phyloP scores from a whole-genome alignment of 768 basidiomycete genomes.

The Filobasidium wieringae region DNA sequence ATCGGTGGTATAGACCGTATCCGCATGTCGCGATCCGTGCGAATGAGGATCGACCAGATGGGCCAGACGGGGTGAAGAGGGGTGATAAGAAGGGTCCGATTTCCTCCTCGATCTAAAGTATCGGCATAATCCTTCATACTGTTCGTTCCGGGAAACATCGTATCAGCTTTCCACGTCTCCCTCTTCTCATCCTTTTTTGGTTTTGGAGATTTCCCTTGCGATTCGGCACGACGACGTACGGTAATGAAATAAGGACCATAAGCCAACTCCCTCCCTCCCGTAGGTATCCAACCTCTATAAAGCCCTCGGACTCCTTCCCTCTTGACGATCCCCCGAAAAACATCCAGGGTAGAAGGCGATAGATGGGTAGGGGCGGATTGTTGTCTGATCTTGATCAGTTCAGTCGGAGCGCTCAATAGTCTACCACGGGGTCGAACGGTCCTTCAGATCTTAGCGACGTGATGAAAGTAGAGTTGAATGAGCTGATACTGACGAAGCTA shows the following conservation, averaged over 20 bases:
- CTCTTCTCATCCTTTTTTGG: too few species aligned
- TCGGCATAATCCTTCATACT: constrained; percentile 39
- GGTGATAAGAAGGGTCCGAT: constrained; percentile 13
- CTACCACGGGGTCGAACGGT: constrained; percentile 38
- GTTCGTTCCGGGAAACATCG: not conserved
- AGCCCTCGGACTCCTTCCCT: constrained; percentile 54
- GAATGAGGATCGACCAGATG: too few species aligned
- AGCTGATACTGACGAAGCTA: constrained; percentile 56
- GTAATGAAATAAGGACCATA: constrained; percentile 78
- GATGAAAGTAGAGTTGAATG: not conserved
- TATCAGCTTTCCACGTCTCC: not conserved
- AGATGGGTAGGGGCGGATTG: constrained; percentile 34
- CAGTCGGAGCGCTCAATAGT: constrained; percentile 66
- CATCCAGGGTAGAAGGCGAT: constrained; percentile 41
- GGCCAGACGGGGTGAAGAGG: constrained; percentile 9
- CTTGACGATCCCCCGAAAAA: constrained; percentile 51
- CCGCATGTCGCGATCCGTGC: too few species aligned
- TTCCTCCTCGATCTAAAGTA: constrained; percentile 24
- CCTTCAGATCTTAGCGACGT: not conserved
- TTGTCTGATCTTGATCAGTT: constrained; percentile 58
- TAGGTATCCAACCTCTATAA: constrained; percentile 64
- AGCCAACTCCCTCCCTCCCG: constrained; percentile 63
- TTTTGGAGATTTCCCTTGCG: not conserved
- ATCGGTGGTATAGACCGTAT: constrained; percentile 7
- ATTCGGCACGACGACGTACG: constrained; percentile 38